Conservation (phyloP, 345 rosid species). For the Bruguiera sexangula region DNA sequence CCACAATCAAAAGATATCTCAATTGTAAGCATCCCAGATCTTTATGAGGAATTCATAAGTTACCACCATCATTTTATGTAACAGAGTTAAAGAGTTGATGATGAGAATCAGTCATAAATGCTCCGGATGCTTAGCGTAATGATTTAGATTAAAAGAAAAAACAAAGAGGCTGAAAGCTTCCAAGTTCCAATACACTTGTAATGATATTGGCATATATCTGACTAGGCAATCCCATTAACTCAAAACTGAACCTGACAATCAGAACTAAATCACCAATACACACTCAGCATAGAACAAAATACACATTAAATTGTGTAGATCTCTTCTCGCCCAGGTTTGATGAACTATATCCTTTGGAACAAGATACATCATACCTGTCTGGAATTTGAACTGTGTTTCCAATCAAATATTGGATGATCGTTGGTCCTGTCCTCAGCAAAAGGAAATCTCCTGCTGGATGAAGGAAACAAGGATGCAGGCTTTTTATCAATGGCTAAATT, state of each 20-base stretch:
- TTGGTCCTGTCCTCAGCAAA: conserved; percentile 55
- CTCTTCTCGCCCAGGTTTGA: background rate
- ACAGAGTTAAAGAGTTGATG: conserved; percentile 5
- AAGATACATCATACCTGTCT: conserved; percentile 54
- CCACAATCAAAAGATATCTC: background rate
- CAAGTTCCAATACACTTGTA: too few relatives aligned
- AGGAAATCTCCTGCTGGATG: conserved; percentile 63
- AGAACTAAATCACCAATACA: background rate
- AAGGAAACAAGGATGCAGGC: conserved; percentile 68
- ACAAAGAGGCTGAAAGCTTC: background rate
- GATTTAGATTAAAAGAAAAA: background rate
- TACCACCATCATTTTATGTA: background rate
- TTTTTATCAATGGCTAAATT: conserved; percentile 51
- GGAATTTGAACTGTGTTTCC: conserved; percentile 66
- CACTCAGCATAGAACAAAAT: background rate
- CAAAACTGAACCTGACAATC: background rate
- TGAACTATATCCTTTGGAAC: background rate
- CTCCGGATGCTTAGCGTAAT: background rate
- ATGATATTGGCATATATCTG: too few relatives aligned
- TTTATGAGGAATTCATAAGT: background rate
- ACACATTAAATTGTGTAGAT: background rate
- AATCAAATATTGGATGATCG: conserved; percentile 68
- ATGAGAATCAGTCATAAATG: background rate
- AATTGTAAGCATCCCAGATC: background rate
- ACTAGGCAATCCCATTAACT: too few relatives aligned